phyloP scores from a whole-genome alignment of 2,329 filamentous ascomycete species.

The Metarhizium sp. region DNA sequence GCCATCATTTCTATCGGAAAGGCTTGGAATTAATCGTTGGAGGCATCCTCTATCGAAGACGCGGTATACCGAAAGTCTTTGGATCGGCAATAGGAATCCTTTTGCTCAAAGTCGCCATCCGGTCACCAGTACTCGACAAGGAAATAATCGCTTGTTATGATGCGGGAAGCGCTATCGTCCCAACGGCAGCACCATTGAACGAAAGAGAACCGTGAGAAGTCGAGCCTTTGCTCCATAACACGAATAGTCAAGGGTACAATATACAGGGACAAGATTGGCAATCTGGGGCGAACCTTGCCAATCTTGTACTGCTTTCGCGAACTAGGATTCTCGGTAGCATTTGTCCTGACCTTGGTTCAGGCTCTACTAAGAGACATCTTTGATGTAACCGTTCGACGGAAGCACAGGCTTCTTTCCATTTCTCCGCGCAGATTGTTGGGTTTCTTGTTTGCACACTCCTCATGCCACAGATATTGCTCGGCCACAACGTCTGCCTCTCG shows the following conservation, averaged over 20 bases:
- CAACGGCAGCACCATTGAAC: no score
- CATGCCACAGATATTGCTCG: neutral
- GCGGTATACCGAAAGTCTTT: neutral
- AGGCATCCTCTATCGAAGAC: neutral
- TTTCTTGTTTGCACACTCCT: constrained; percentile 1
- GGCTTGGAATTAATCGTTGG: neutral
- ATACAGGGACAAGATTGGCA: neutral
- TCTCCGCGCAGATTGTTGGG: neutral
- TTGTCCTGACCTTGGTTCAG: neutral
- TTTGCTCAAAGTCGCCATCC: neutral
- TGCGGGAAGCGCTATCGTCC: no score
- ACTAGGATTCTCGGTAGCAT: neutral
- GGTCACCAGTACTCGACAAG: neutral
- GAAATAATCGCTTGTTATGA: neutral
- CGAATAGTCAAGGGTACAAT: no score
- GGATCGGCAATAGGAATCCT: neutral
- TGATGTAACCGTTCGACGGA: neutral
- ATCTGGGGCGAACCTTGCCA: neutral
- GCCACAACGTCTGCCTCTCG: neutral
- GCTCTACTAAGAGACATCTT: neutral
- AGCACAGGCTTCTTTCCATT: neutral
- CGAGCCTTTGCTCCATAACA: no score
- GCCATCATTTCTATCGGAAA: neutral
- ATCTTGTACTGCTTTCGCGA: constrained; percentile 3
- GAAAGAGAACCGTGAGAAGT: no score